phyloP scores from a whole-genome alignment of 2,329 filamentous ascomycete species.

The Metarhizium guizhouense region DNA sequence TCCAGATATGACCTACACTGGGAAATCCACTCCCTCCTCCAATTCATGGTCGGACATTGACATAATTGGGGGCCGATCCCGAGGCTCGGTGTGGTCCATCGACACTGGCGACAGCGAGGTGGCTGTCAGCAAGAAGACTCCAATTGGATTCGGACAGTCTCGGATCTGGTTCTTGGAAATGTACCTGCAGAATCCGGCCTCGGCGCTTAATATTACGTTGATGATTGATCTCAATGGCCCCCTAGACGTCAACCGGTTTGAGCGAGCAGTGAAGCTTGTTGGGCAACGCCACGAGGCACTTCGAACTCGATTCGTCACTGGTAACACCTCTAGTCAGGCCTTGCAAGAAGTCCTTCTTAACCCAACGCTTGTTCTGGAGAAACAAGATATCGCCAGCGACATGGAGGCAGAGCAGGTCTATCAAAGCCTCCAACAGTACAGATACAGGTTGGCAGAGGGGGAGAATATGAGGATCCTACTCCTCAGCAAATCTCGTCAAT shows the following conservation, averaged over 20 bases:
- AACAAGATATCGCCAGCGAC: slow-evolving; percentile 18
- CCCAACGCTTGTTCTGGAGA: slow-evolving; percentile 18
- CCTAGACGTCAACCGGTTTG: slow-evolving; percentile 9
- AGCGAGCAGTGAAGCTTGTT: slow-evolving; percentile 8
- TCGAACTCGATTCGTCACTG: slow-evolving; percentile 13
- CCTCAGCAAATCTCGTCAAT: slow-evolving; percentile 20
- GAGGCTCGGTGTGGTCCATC: no score
- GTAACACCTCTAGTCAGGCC: slow-evolving; percentile 8
- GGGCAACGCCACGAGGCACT: slow-evolving; percentile 13
- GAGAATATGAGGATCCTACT: slow-evolving; percentile 24
- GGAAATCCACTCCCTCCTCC: no score
- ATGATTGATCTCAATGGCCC: slow-evolving; percentile 1
- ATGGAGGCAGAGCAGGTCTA: slow-evolving; percentile 10
- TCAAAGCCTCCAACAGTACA: slow-evolving; percentile 8
- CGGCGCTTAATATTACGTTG: not conserved
- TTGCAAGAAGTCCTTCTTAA: slow-evolving; percentile 16
- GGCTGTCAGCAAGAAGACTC: no score
- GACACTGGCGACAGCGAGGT: no score
- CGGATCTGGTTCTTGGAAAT: no score
- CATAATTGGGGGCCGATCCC: no score
- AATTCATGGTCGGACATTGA: no score
- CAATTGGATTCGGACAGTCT: not conserved
- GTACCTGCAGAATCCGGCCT: no score
- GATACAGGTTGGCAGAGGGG: slow-evolving; percentile 29
- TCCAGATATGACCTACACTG: no score